Conservation (phyloP, 2,329 filamentous ascomycete genomes). For the Aspergillus sojae region DNA sequence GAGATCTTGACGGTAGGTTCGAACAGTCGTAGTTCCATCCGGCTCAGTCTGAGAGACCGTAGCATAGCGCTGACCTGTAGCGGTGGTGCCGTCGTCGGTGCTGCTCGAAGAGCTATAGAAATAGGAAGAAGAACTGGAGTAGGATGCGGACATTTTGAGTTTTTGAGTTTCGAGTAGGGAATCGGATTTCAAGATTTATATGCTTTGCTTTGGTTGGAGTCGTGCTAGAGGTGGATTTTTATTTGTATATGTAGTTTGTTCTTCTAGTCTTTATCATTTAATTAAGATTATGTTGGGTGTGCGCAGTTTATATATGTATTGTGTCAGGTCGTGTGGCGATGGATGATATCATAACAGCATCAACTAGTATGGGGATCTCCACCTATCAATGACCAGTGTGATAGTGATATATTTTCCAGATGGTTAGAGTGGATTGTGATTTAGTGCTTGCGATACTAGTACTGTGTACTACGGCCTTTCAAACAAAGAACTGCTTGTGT, state of each 20-base stretch:
- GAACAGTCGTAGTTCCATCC: constrained; percentile 36
- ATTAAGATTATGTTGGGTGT: neutral
- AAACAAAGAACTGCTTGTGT: neutral
- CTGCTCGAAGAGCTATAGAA: constrained; percentile 34
- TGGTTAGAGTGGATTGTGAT: neutral
- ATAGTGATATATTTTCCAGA: no score
- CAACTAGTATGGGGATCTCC: neutral
- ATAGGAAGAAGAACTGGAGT: constrained; percentile 34
- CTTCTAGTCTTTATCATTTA: neutral
- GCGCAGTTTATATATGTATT: neutral
- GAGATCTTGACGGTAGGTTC: constrained; percentile 38
- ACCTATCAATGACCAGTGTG: no score
- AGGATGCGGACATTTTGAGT: constrained; percentile 28
- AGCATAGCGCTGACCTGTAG: constrained; percentile 35
- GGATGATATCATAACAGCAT: neutral
- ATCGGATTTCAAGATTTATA: no score
- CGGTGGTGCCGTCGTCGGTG: constrained; percentile 27
- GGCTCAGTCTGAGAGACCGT: constrained; percentile 36
- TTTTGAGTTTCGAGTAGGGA: neutral
- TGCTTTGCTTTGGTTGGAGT: neutral
- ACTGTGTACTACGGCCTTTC: no score
- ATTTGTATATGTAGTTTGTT: neutral
- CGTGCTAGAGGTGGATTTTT: neutral
- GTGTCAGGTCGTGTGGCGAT: neutral
- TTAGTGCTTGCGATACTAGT: neutral